These are phyloP conservation scores for Arthrobotrys sphaeroides DNA, from an alignment of 2,329 filamentous ascomycete genomes.

Conservation along the genomic window DNA sequence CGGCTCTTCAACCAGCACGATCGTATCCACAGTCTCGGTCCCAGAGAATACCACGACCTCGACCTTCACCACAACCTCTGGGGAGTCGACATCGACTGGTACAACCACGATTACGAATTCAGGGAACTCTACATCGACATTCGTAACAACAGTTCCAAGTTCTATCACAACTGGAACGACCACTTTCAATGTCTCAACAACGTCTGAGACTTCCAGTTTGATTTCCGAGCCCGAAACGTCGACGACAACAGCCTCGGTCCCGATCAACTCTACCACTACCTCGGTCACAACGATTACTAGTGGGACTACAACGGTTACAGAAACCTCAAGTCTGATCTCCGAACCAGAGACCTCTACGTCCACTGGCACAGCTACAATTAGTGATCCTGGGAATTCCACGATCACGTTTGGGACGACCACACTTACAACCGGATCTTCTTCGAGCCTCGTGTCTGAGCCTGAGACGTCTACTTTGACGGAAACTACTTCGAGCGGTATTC, in stretches of 20 bases:
- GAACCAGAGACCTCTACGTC: constrained; percentile 16
- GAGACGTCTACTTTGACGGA: neutral
- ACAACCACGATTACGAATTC: constrained; percentile 21
- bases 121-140: constrained; percentile 19
- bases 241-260: neutral
- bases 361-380: neutral
- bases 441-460: neutral
- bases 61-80: constrained; percentile 14
- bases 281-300: neutral
- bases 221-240: constrained; percentile 21
- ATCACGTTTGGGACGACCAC: neutral
- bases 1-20: constrained; percentile 8
- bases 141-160: constrained; percentile 13
- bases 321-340: neutral
- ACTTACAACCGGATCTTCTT: neutral
- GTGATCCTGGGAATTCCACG: neutral
- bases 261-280: neutral
- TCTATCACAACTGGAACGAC: constrained; percentile 1
- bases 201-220: neutral
- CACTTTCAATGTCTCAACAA: neutral
- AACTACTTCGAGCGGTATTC: neutral
- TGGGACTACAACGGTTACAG: neutral
- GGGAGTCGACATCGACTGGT: constrained; percentile 12
- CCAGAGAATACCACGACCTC: constrained; percentile 9
- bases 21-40: neutral